A percentile compares a stretch with the other conserved stretches of the same genome.
Evolutionary conservation across 2,329 filamentous ascomycete genomes (phyloP).

Genomic region (Xylariales sp.): DNA sequence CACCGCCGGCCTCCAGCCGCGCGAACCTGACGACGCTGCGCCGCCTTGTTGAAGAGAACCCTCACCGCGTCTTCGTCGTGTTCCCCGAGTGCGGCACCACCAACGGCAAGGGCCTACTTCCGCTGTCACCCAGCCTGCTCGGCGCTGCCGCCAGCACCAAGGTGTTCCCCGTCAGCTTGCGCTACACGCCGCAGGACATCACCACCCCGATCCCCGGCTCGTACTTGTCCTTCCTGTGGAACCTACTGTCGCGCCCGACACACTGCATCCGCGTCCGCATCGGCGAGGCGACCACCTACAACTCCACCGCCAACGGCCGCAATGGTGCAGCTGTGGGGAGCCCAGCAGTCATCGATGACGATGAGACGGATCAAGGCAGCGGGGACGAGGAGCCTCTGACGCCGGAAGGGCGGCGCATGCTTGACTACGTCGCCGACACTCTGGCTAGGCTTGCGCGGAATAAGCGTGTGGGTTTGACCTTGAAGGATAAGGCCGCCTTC

Average conservation of each 20-base stretch:
- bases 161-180: constrained; percentile 86
- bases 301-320: neutral
- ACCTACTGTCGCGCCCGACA: constrained; percentile 75
- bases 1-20: constrained; percentile 38
- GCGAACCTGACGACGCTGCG: constrained; percentile 58
- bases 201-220: constrained; percentile 82
- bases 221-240: constrained; percentile 76
- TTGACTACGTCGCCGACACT: constrained; percentile 79
- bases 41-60: constrained; percentile 62
- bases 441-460: constrained; percentile 83
- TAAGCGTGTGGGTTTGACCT: constrained; percentile 80
- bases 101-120: constrained; percentile 86
- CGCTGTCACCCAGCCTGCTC: constrained; percentile 74
- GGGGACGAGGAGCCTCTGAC: constrained; percentile 27
- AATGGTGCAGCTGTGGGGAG: constrained; percentile 13
- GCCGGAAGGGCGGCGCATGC: constrained; percentile 60
- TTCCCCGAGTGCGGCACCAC: constrained; percentile 95
- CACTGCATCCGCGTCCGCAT: constrained; percentile 90
- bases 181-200: constrained; percentile 84
- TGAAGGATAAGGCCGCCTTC: constrained; percentile 80
- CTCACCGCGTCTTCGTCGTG: constrained; percentile 72
- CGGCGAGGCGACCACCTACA: constrained; percentile 66
- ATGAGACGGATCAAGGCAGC: constrained; percentile 19
- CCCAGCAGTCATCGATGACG: too few species aligned
- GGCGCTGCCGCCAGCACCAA: constrained; percentile 61